phyloP scores from a whole-genome alignment of 129 eudicot genomes.

The Artemisia tridentata region DNA sequence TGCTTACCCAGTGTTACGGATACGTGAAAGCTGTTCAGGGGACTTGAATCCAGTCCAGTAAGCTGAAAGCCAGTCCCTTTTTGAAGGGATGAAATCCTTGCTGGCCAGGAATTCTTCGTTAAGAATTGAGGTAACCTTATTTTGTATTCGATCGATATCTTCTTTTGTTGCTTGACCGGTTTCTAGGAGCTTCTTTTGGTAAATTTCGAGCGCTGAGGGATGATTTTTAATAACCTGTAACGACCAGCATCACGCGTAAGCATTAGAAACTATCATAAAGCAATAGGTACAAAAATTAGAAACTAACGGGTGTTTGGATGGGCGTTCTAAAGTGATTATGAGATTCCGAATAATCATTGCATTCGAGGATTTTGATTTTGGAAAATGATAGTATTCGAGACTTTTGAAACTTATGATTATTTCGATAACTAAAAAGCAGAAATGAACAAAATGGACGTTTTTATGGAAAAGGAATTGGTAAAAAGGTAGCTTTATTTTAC shows the following conservation, averaged over 20 bases:
- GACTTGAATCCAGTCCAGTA: conserved; percentile 91
- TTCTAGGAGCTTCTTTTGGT: conserved; percentile 74
- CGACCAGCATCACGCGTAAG: conserved; percentile 11
- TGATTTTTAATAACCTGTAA: conserved; percentile 74
- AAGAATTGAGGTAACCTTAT: conserved; percentile 67
- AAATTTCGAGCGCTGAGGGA: conserved; percentile 80
- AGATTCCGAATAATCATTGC: no score
- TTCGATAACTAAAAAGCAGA: no score
- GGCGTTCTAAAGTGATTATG: neutral
- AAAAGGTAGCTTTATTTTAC: no score
- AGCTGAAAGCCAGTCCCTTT: conserved; percentile 97
- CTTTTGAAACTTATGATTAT: no score
- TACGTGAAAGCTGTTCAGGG: conserved; percentile 89
- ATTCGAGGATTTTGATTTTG: no score
- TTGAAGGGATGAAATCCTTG: conserved; percentile 73
- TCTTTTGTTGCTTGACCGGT: conserved; percentile 68
- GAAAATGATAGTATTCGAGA: no score
- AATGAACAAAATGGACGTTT: no score
- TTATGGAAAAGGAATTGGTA: no score
- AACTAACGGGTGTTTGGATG: neutral
- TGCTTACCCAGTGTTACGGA: conserved; percentile 91
- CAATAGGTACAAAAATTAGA: neutral
- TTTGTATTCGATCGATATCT: conserved; percentile 66
- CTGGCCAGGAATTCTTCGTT: conserved; percentile 89
- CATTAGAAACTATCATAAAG: neutral